Evolutionary conservation across 2,329 filamentous ascomycete species (phyloP), one percentile per base, ranked within the genome.

Genomic region (Clonostachys rosea): DNA sequence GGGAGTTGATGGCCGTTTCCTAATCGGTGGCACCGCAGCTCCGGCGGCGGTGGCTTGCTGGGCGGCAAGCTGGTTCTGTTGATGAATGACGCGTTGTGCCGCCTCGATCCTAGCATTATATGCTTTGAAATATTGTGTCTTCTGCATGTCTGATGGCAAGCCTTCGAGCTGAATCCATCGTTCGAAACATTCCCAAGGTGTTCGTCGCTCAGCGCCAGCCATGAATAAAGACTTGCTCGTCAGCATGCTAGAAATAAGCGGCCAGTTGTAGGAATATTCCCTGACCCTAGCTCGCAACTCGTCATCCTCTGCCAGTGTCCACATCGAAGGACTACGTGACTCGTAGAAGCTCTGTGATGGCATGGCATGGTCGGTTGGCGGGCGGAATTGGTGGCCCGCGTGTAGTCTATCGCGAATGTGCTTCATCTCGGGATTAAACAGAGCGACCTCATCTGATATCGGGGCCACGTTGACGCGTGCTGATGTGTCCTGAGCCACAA

Each of bases 171-270:
- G 85, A 47, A 96, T 87, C 92, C 92, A 99, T 40, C 94, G 82
- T 67, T 99, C 94, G 58, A 99, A 99, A 62, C 94, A 99, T 69
- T 99, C 94, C 94, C 94, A 99, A 0, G 92, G 91, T 4, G 92
- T 97, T 43, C 94, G 82, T 51, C 94, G 81, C 62, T 97, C 92
- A 11, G 90, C 84, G 2, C 89, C 90, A 17, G 91, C 92, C n/a
- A 83, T 79, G 59, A 90, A 95, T 13, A 84, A 64, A 0, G 90
- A 95, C 45, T 82, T 83, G 14, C 86, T 78, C 2, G 83, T 78
- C 46, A 97, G 72, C 50, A 92, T 85, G 56, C 82, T 88, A 2
- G 91, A 89, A 46, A 97, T 96, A 6, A 99, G 75, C 4, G 91
- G 95, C 94, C 94, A 99, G 58, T 99, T 99, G 71, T 96, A 97